These are phyloP conservation scores for Stentor roeselii DNA, from an alignment of 73 alveolate species.

Conservation along the genomic window DNA sequence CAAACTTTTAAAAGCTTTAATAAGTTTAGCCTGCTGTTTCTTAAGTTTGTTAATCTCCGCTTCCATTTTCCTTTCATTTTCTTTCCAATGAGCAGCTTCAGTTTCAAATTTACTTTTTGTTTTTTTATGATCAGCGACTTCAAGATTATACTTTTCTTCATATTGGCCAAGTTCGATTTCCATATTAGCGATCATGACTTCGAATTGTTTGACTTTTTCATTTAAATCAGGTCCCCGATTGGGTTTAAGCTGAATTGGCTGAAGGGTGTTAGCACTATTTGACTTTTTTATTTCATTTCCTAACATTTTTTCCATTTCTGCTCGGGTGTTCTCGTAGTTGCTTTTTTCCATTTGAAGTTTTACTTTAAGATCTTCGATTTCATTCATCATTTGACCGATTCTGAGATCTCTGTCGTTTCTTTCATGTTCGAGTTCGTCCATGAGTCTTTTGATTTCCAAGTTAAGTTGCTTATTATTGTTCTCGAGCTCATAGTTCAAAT, in stretches of 20 bases:
- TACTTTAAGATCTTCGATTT: constrained; percentile 24
- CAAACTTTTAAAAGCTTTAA: background rate
- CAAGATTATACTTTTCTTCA: background rate
- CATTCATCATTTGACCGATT: constrained; percentile 21
- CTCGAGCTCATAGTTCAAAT: constrained; percentile 13
- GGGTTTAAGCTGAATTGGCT: background rate
- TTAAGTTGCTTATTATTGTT: constrained; percentile 23
- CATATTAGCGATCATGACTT: background rate
- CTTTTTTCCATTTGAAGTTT: background rate
- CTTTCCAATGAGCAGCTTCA: background rate
- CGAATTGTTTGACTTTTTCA: background rate
- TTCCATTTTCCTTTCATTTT: background rate
- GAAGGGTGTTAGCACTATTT: background rate
- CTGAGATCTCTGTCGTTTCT: constrained; percentile 26
- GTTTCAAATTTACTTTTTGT: background rate
- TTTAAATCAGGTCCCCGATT: background rate
- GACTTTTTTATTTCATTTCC: background rate
- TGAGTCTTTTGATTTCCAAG: constrained; percentile 25
- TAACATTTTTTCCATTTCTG: background rate
- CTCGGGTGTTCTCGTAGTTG: background rate
- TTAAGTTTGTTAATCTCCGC: background rate
- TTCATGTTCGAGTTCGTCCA: constrained; percentile 19
- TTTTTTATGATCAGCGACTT: background rate
- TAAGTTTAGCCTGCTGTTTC: constrained; percentile 2
- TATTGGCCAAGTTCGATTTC: background rate